Evolutionary conservation across 225 moss, liverwort and hornwort species (phyloP).

Genomic region (Thuidium tamariscinum): DNA sequence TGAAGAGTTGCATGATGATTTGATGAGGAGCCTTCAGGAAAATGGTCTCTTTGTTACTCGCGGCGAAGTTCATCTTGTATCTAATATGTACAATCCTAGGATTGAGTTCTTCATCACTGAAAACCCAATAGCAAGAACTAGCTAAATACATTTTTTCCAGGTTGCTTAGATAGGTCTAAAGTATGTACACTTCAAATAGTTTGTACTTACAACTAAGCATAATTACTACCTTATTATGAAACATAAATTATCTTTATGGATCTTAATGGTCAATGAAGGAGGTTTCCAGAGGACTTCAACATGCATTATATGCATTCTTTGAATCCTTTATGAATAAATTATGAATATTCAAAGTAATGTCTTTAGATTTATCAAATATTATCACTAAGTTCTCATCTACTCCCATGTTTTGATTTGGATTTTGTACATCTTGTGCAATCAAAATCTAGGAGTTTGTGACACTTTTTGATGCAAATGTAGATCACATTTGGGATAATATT

Average conservation of each 20-base stretch:
- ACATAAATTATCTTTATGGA: background rate
- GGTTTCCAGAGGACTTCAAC: accelerated
- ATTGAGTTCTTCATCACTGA: background rate
- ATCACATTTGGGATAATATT: accelerated
- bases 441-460: accelerated
- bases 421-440: background rate
- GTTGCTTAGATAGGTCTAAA: background rate
- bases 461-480: background rate
- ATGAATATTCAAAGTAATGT: too few relatives aligned
- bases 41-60: background rate
- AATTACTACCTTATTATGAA: too few relatives aligned
- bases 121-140: accelerated
- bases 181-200: too few relatives aligned
- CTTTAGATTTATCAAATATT: background rate
- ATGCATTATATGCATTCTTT: background rate
- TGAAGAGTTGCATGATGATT: background rate
- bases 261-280: background rate
- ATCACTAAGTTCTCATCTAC: accelerated
- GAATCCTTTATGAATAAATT: accelerated
- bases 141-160: too few relatives aligned
- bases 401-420: background rate
- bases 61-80: background rate
- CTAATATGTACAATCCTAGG: too few relatives aligned
- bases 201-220: too few relatives aligned
- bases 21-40: background rate